Evolutionary conservation across 257 asterid species (phyloP).

Genomic region (Lycium barbarum): DNA sequence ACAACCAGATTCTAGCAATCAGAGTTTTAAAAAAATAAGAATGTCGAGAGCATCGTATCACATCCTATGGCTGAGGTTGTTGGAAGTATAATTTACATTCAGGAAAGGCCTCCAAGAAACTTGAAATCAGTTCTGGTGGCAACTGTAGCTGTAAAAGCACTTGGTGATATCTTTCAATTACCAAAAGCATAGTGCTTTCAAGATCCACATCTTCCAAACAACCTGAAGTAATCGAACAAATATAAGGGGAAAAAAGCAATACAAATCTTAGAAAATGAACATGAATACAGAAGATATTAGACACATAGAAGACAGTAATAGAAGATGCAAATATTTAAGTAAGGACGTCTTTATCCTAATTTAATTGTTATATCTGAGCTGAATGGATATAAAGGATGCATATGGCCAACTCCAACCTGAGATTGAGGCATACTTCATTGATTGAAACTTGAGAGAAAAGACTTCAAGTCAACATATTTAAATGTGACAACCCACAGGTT

Average conservation of each 20-base stretch:
- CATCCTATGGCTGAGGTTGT: slow-evolving; percentile 27
- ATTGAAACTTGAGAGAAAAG: slow-evolving; percentile 1
- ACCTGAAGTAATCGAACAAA: slow-evolving; percentile 34
- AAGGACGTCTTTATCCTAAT: not conserved
- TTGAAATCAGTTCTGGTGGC: slow-evolving; percentile 36
- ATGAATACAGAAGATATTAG: not conserved
- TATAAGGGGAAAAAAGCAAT: not conserved
- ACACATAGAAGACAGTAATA: not conserved
- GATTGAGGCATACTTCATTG: not conserved
- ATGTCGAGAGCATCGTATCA: not conserved
- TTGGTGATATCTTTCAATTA: slow-evolving; percentile 35
- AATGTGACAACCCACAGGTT: slow-evolving; percentile 8
- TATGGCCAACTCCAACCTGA: not conserved
- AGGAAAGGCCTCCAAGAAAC: slow-evolving; percentile 44
- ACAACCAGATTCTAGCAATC: not conserved
- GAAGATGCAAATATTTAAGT: not conserved
- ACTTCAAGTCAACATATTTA: not conserved
- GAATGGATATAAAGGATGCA: not conserved
- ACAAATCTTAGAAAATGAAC: not conserved
- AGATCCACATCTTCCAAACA: slow-evolving; percentile 41
- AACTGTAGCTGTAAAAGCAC: slow-evolving; percentile 35
- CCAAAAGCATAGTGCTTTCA: slow-evolving; percentile 36
- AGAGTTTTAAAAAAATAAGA: not conserved
- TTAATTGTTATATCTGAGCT: not conserved
- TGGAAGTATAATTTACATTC: slow-evolving; percentile 40